These are phyloP conservation scores for Russula brevipes DNA, from an alignment of 768 basidiomycete species.

Conservation along the genomic window DNA sequence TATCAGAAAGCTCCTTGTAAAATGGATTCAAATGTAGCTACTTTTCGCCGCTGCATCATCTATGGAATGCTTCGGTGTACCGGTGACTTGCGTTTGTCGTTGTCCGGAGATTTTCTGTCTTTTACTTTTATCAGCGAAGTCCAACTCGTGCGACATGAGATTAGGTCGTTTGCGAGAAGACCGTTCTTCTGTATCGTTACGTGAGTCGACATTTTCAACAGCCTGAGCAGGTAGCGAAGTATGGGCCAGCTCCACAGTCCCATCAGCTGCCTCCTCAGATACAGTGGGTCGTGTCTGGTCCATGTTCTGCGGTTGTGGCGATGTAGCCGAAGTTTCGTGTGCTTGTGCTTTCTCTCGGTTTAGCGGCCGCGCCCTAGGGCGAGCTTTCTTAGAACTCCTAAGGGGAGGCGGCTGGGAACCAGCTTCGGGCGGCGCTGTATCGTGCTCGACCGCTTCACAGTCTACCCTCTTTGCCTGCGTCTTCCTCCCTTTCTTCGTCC, in stretches of 20 bases:
- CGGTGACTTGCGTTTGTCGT: not conserved
- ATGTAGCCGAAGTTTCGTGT: not conserved
- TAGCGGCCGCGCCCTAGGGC: slow-evolving; percentile 14
- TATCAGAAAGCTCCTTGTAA: not conserved
- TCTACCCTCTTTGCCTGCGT: not conserved
- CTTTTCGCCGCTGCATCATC: not conserved
- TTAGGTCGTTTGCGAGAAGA: slow-evolving; percentile 1
- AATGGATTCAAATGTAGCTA: not conserved
- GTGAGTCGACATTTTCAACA: not conserved
- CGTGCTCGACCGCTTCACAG: not conserved
- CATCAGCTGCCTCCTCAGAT: not conserved
- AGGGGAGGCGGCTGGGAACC: not conserved
- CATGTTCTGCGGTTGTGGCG: not conserved
- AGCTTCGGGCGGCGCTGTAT: not conserved
- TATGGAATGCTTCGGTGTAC: not conserved
- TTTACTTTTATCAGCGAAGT: slow-evolving; percentile 10
- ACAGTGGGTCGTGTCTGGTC: not conserved
- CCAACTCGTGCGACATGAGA: not conserved
- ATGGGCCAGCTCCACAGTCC: not conserved
- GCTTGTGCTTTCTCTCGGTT: not conserved
- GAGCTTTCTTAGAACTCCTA: not conserved
- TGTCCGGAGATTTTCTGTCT: slow-evolving; percentile 1
- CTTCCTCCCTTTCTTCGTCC: not conserved
- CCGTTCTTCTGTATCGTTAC: not conserved
- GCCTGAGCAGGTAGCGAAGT: not conserved